Percentiles rank a stretch among this genome's conserved stretches.
These are phyloP conservation scores for Sapria himalayana DNA, from an alignment of 345 rosid species.

Conservation along the genomic window DNA sequence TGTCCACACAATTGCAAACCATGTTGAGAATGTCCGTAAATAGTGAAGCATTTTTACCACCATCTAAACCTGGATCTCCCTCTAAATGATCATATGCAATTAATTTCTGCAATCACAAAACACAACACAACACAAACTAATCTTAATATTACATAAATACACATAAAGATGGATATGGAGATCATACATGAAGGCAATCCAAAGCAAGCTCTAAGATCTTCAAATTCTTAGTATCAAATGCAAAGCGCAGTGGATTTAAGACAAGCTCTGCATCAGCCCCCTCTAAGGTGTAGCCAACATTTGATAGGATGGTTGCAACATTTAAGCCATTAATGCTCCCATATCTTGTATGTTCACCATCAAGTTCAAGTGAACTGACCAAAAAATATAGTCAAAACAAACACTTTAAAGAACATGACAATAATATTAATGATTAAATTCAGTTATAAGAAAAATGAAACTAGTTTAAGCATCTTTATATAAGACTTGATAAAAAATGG, in stretches of 20 bases:
- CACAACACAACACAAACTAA: constrained; percentile 11
- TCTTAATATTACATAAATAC: not conserved
- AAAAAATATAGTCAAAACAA: constrained; percentile 2
- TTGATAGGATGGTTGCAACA: constrained; percentile 39
- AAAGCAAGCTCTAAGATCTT: constrained; percentile 79
- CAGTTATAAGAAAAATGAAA: too few relatives aligned
- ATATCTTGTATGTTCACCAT: constrained; percentile 23
- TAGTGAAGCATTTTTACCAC: constrained; percentile 59
- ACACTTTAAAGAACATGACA: not conserved
- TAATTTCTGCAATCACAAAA: constrained; percentile 45
- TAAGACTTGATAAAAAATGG: not conserved
- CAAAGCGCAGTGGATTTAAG: constrained; percentile 74
- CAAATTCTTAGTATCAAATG: constrained; percentile 79
- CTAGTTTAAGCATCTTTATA: too few relatives aligned
- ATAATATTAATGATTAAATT: too few relatives aligned
- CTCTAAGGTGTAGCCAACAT: constrained; percentile 68
- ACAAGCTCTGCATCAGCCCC: constrained; percentile 76
- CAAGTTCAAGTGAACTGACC: constrained; percentile 38
- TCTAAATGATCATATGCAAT: constrained; percentile 91
- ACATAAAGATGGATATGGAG: constrained; percentile 4
- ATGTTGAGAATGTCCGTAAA: constrained; percentile 78
- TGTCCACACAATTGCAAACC: constrained; percentile 81
- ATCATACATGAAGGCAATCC: constrained; percentile 93
- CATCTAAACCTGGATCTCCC: constrained; percentile 93
- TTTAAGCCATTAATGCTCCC: constrained; percentile 20